Evolutionary conservation across 192 early-diverging fungal genomes (phyloP).

Genomic region (Entomortierella lignicola): DNA sequence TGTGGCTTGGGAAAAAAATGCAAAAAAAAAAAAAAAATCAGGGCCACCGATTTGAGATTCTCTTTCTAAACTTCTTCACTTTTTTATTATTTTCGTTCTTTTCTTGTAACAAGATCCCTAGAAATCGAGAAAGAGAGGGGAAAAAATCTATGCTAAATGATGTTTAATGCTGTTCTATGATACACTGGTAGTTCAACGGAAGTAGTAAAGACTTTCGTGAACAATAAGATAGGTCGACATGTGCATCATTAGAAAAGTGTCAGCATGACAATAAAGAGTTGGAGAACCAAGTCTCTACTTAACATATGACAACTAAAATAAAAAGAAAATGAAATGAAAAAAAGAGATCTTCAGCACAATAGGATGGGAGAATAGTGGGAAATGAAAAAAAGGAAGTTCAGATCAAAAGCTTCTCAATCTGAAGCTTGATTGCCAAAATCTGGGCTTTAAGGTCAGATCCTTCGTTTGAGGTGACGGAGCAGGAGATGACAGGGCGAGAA

Average conservation of each 20-base stretch:
- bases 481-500: slow-evolving; percentile 91
- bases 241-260: slow-evolving; percentile 23
- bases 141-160: slow-evolving; percentile 1
- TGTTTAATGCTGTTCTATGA: slow-evolving; percentile 1
- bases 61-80: slow-evolving; percentile 23
- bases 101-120: slow-evolving; percentile 10
- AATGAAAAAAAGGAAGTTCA: slow-evolving; percentile 53
- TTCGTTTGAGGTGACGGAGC: slow-evolving; percentile 97
- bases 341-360: slow-evolving; percentile 22
- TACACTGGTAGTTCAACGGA: slow-evolving; percentile 5
- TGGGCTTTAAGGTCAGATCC: slow-evolving; percentile 94
- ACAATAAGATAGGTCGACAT: background rate
- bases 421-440: slow-evolving; percentile 88
- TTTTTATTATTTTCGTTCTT: slow-evolving; percentile 11
- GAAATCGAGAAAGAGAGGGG: slow-evolving; percentile 10
- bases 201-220: background rate
- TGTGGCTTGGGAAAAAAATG: no score
- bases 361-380: background rate
- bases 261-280: background rate
- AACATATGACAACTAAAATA: background rate
- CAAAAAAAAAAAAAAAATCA: no score
- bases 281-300: background rate
- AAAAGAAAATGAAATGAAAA: background rate
- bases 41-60: background rate
- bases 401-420: slow-evolving; percentile 95